Base-by-base conservation (phyloP, 768 basidiomycete genomes). In the Rubroboletus pulcherrimus region DNA sequence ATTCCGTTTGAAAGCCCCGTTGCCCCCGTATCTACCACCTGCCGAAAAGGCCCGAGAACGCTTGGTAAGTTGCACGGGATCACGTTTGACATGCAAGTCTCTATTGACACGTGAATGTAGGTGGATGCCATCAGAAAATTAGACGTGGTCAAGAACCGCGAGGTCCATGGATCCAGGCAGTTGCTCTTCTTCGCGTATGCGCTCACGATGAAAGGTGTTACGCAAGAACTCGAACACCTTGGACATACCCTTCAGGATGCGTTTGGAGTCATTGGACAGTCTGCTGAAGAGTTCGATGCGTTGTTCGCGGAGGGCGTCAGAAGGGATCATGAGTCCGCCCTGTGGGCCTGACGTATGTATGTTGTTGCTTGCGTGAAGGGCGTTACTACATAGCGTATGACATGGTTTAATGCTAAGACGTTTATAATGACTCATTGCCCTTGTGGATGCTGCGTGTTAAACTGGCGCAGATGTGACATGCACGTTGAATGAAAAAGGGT, bases 11-110 rank as follows among this genome's bases (percentile, higher is more conserved):
- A 96, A 96, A 66, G 85, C 92, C 6, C 97, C 97, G 2, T 75
- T 99, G n/a, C 94, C 97, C 0, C 93, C 97, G 0, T 98, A 94
- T 69, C 81, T 99, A 0, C 97, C 97, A 3, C 95, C 95, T 0
- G 96, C 90, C 0, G 94, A 96, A 67, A 80, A 85, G 60, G 82
- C 93, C 1, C 82, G 96, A 49, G 81, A 87, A 51, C 81, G 84
- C 8, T 74, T 99, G 70, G 93, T 90, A 67, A 46, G 80, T 55
- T 7, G 61, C 54, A 14, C 48, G n/a, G 37, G 24, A 11, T 17
- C 39, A 52, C 38, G 40, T 34, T 19, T 19, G 39, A 39, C 29
- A 46, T 43, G 33, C 34, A 15, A 21, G 31, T 44, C 33, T 37
- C 5, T 10, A 8, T 57, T 43, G 26, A 43, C 43, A 29, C 14